These are phyloP conservation scores for Entomophthora muscae DNA, from an alignment of 371 early-diverging fungal genomes.

Conservation along the genomic window DNA sequence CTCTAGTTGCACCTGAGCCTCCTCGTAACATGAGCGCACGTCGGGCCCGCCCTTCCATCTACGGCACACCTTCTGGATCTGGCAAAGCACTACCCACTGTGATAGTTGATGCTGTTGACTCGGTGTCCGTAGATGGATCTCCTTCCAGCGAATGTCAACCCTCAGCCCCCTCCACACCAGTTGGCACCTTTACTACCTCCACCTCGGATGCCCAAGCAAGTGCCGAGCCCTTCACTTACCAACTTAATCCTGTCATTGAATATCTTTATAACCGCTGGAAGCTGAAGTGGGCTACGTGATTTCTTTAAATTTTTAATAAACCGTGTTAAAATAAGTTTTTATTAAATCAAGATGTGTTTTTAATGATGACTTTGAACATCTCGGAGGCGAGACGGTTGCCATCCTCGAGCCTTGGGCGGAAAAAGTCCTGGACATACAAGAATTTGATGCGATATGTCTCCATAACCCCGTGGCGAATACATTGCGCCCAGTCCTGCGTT, in stretches of 20 bases:
- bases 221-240: slow-evolving; percentile 9
- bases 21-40: too few species aligned
- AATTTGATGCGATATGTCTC: slow-evolving; percentile 73
- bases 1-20: not conserved
- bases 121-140: not conserved
- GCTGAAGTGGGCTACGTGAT: slow-evolving; percentile 9
- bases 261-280: slow-evolving; percentile 10
- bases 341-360: not conserved
- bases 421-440: slow-evolving; percentile 60
- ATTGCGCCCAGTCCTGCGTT: slow-evolving; percentile 82
- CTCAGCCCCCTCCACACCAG: slow-evolving; percentile 8
- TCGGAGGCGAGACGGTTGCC: not conserved
- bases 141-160: not conserved
- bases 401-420: slow-evolving; percentile 16
- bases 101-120: not conserved
- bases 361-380: not conserved
- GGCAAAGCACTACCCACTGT: not conserved
- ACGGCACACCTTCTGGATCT: slow-evolving; percentile 7
- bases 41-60: not conserved
- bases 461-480: slow-evolving; percentile 60
- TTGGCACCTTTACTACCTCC: slow-evolving; percentile 8
- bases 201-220: slow-evolving; percentile 6
- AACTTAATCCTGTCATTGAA: slow-evolving; percentile 9
- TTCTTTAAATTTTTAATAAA: not conserved
- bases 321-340: too few species aligned